Conservation (phyloP, 1,284 basidiomycete species). For the Cutaneotrichosporon daszewskae region DNA sequence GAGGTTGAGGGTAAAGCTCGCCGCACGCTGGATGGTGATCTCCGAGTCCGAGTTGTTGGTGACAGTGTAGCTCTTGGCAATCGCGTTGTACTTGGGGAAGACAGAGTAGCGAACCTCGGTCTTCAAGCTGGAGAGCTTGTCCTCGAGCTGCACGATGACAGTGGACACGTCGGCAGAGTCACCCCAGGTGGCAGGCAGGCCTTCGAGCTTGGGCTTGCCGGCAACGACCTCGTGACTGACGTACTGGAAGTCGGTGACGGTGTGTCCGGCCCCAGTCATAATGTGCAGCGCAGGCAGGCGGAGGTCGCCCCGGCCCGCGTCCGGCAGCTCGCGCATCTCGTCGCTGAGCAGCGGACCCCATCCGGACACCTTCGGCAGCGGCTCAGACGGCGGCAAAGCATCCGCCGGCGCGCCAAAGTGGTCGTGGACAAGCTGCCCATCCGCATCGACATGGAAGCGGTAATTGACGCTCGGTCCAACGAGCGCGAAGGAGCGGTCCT, state of each 20-base stretch:
- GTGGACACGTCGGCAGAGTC: conserved; percentile 2
- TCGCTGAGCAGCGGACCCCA: background rate
- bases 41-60: conserved; percentile 16
- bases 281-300: conserved; percentile 27
- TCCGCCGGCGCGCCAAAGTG: conserved; percentile 18
- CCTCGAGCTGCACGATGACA: conserved; percentile 6
- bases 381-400: background rate
- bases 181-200: conserved; percentile 28
- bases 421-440: conserved; percentile 25
- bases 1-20: conserved; percentile 25
- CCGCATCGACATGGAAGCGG: conserved; percentile 7
- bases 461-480: background rate
- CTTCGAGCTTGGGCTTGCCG: conserved; percentile 19
- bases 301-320: conserved; percentile 30
- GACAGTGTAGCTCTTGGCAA: conserved; percentile 17
- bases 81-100: conserved; percentile 16
- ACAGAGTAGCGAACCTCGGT: conserved; percentile 23
- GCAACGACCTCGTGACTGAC: conserved; percentile 8
- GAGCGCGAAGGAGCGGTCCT: conserved; percentile 5
- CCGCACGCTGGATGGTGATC: conserved; percentile 18
- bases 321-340: conserved; percentile 24
- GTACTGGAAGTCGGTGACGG: conserved; percentile 22
- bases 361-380: background rate
- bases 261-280: conserved; percentile 9
- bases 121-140: conserved; percentile 10